These are phyloP conservation scores for Melanogaster broomeanus DNA, from an alignment of 768 basidiomycete genomes.

Conservation along the genomic window DNA sequence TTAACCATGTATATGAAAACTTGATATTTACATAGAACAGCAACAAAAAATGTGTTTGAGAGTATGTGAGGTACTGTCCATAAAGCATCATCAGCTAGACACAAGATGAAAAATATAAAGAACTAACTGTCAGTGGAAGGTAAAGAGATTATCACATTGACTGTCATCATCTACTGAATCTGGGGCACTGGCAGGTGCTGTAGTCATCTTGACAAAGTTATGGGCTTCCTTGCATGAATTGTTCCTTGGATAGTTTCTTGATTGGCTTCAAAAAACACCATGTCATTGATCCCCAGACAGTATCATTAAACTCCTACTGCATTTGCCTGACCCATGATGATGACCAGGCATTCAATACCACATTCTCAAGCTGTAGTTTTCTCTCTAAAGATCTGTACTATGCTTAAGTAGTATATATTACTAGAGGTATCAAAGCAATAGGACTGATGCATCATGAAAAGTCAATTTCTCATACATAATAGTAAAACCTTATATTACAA, in stretches of 20 bases:
- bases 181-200: background rate
- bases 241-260: conserved; percentile 1
- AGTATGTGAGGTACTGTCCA: background rate
- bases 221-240: background rate
- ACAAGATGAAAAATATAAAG: conserved; percentile 7
- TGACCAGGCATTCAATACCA: too few relatives aligned
- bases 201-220: background rate
- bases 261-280: conserved; percentile 3
- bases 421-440: too few relatives aligned
- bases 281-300: conserved; percentile 9
- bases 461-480: too few relatives aligned
- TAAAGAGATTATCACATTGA: background rate
- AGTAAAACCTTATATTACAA: too few relatives aligned
- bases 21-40: too few relatives aligned
- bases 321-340: too few relatives aligned
- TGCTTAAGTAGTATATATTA: too few relatives aligned
- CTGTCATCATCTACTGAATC: background rate
- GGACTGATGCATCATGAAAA: too few relatives aligned
- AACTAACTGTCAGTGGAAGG: background rate
- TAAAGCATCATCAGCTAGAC: background rate
- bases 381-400: too few relatives aligned
- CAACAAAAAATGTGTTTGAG: background rate
- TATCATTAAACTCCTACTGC: too few relatives aligned
- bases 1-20: too few relatives aligned
- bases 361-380: too few relatives aligned